phyloP scores from a whole-genome alignment of 495 filamentous ascomycete species.

The Penicillium desertorum region DNA sequence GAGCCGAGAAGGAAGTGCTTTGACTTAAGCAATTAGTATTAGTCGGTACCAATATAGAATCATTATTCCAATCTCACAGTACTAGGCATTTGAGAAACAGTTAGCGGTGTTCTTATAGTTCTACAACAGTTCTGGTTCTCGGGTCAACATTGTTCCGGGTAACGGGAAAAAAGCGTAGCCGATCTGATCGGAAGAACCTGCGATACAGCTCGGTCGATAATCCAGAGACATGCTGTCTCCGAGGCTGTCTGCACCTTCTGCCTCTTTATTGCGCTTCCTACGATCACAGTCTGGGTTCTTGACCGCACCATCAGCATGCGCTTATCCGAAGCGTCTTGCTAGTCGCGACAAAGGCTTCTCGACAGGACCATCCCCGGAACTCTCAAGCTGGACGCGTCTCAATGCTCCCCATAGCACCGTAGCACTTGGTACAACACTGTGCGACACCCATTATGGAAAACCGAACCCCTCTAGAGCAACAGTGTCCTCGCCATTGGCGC shows the following conservation, averaged over 20 bases:
- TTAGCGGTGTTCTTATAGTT: neutral
- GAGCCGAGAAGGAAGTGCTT: neutral
- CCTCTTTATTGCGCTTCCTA: slow-evolving; percentile 60
- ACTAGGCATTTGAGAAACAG: neutral
- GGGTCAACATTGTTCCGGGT: slow-evolving; percentile 26
- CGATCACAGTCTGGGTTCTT: slow-evolving; percentile 60
- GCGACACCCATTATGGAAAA: slow-evolving; percentile 15
- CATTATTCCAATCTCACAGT: neutral
- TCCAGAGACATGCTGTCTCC: slow-evolving; percentile 42
- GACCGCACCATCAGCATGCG: slow-evolving; percentile 38
- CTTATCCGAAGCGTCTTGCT: slow-evolving; percentile 15
- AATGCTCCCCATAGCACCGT: slow-evolving; percentile 15
- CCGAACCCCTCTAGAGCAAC: slow-evolving; percentile 9
- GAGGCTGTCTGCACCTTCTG: slow-evolving; percentile 54
- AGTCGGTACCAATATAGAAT: neutral
- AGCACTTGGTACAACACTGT: slow-evolving; percentile 13
- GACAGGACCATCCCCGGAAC: slow-evolving; percentile 19
- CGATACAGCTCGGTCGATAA: slow-evolving; percentile 13
- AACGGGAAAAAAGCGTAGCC: slow-evolving; percentile 29
- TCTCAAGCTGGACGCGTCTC: slow-evolving; percentile 29
- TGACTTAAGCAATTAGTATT: neutral
- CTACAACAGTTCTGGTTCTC: neutral
- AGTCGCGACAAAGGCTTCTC: slow-evolving; percentile 14
- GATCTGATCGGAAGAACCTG: slow-evolving; percentile 18
- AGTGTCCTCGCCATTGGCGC: neutral